These are phyloP conservation scores for Penicillium sp. DNA, from an alignment of 2,329 filamentous ascomycete species.

Conservation along the genomic window DNA sequence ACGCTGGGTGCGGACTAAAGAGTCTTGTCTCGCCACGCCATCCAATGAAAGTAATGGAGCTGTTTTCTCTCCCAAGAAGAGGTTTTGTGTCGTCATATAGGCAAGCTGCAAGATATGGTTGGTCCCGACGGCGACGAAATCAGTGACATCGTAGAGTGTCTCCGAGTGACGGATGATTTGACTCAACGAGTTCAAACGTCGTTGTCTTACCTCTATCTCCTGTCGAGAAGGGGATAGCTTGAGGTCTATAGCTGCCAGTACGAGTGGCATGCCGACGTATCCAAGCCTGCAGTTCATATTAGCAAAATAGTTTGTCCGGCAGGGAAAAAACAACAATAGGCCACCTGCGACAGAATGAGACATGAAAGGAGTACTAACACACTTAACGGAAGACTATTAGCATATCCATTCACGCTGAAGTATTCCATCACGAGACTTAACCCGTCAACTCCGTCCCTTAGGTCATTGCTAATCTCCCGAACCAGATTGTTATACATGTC, in stretches of 20 bases:
- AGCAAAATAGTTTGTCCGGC: too few relatives aligned
- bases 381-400: slow-evolving; percentile 43
- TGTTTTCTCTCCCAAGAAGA: slow-evolving; percentile 12
- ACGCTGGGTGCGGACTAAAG: background rate
- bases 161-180: slow-evolving; percentile 21
- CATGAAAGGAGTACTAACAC: slow-evolving; percentile 31
- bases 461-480: slow-evolving; percentile 27
- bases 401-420: slow-evolving; percentile 40
- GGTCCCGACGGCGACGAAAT: slow-evolving; percentile 19
- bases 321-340: too few relatives aligned
- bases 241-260: slow-evolving; percentile 24
- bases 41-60: background rate
- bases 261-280: slow-evolving; percentile 23
- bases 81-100: slow-evolving; percentile 20
- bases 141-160: slow-evolving; percentile 22
- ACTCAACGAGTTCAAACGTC: slow-evolving; percentile 15
- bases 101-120: slow-evolving; percentile 23
- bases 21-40: background rate
- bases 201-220: slow-evolving; percentile 14
- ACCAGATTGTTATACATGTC: slow-evolving; percentile 36
- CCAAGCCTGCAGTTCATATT: slow-evolving; percentile 13
- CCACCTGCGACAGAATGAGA: too few relatives aligned
- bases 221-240: slow-evolving; percentile 18
- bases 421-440: slow-evolving; percentile 43
- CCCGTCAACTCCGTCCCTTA: slow-evolving; percentile 40